Evolutionary conservation across 768 basidiomycete genomes (phyloP), one percentile per base, ranked within the genome.

Genomic region (Leccinellum rugosiceps): DNA sequence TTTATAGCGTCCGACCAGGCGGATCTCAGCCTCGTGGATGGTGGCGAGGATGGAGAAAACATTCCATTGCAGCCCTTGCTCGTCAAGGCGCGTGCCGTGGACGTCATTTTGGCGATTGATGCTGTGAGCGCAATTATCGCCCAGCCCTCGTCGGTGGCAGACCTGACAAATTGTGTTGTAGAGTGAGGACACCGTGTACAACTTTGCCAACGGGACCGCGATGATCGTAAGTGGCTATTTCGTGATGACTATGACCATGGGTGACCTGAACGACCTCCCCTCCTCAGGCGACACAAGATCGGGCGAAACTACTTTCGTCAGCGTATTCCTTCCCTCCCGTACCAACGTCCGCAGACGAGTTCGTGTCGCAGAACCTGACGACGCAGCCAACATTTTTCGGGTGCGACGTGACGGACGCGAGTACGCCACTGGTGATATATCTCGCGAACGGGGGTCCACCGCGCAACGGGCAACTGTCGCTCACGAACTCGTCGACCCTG

Each of bases 361-460:
- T 77, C 52, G 62, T 69, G 30, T 65, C 72, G 17, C 71, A 74
- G 45, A 74, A 73, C 50, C 70, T 79, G 26, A 74, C 65, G 31
- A 52, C 58, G 0, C 69, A 72, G 9, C 78, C 78, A 7, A 78
- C 77, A 10, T 79, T 82, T 68, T 80, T 80, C 62, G 81, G 79
- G 4, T 80, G 80, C 62, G 61, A 74, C 7, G 60, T 58, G 30
- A 57, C 64, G 43, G 65, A 63, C 23, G 61, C 58, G 0, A 70
- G 67, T 43, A 75, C 75, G 4, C 83, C 84, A 3, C 65, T 85
- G 38, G 61, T 86, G 15, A 75, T 85, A 55, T 87, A 87, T 68
- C 68, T 85, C n/a, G 83, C 84, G 1, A 82, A 80, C 62, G 81
- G 82, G 28, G 79, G 78, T 5, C 69, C 77, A 2, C 77, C 77